These are phyloP conservation scores for Coniochaeta ligniaria DNA, from an alignment of 2,329 filamentous ascomycete genomes.

Conservation along the genomic window DNA sequence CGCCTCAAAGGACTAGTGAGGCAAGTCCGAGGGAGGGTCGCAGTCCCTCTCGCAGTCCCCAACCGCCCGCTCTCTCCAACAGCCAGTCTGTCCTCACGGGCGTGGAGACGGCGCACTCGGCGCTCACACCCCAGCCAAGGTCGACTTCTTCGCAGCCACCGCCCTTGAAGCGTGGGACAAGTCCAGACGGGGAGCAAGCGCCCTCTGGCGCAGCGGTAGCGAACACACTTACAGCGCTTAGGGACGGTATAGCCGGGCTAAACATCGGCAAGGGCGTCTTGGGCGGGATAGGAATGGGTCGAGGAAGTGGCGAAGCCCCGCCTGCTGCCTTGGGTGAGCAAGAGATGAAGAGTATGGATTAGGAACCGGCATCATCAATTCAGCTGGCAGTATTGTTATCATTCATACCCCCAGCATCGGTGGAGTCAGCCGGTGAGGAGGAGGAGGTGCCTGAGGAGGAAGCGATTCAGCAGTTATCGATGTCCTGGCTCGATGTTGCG, in stretches of 20 bases:
- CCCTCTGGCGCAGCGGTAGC: conserved; percentile 8
- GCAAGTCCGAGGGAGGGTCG: conserved; percentile 7
- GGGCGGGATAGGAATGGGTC: conserved; percentile 6
- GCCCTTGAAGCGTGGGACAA: conserved; percentile 34
- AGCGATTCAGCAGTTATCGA: not conserved
- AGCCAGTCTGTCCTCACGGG: conserved; percentile 50
- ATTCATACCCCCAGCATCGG: not conserved
- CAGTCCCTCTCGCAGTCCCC: conserved; percentile 22
- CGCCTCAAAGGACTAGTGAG: conserved; percentile 32
- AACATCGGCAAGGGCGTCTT: conserved; percentile 37
- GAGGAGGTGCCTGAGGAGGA: not conserved
- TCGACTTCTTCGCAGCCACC: conserved; percentile 15
- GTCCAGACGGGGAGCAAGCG: conserved; percentile 31
- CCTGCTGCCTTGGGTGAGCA: conserved; percentile 5
- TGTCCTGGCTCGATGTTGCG: not conserved
- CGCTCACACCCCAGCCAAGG: conserved; percentile 32
- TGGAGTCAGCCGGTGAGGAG: not conserved
- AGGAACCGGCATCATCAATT: conserved; percentile 2
- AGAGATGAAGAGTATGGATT: conserved; percentile 17
- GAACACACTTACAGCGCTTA: conserved; percentile 32
- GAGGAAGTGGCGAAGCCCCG: not conserved
- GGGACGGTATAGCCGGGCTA: conserved; percentile 40
- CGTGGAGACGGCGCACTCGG: conserved; percentile 51
- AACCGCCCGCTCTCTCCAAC: conserved; percentile 27
- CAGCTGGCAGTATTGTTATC: not conserved